Evolutionary conservation across 1,139 yeast species (phyloP), one percentile per base, ranked within the genome.

Genomic region (Wickerhamomyces sp.): DNA sequence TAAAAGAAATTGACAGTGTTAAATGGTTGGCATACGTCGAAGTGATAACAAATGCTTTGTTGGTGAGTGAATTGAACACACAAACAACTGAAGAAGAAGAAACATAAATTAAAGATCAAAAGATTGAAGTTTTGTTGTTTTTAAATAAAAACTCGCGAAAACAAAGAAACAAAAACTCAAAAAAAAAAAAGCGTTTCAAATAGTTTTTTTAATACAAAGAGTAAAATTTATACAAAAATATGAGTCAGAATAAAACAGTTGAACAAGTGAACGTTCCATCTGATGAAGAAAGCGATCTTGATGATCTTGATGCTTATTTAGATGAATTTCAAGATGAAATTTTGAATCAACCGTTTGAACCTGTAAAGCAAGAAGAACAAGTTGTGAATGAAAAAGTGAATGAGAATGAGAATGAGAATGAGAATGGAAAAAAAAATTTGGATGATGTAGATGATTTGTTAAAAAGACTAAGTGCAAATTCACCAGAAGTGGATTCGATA

Each of bases 321-420:
- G 88, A 81, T 49, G 88, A 82, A 39, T 81, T 81, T 57, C 89
- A 87, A 28, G 86, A 82, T 40, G 88, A 82, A 47, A 75, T 83
- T 2, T 66, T 83, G 43, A 72, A 72, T 45, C 68, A 75, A 47
- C 81, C 87, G 15, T 37, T 30, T 24, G 26, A 26, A 32, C 15
- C 32, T 23, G 21, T 29, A 29, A 22, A 40, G 30, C 36, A 40
- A 18, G 23, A 30, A 13, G 23, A 36, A n/a, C 26, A 30, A 12
- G 24, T 26, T 9, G 28, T 16, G 26, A 42, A 30, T n/a, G 37
- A 31, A 14, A 37, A 31, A 9, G 17, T 28, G 5, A 36, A 26
- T 28, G 28, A 32, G n/a, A 30, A 26, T 22, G 39, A 19, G 6
- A 30, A 23, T 3, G 33, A 32, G 23, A 41, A 33, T 17, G 37